A percentile compares a stretch with the other conserved stretches of the same genome.
Conservation (phyloP, 2,329 filamentous ascomycete species). For the Ophiocordyceps polyrhachis-furcata region DNA sequence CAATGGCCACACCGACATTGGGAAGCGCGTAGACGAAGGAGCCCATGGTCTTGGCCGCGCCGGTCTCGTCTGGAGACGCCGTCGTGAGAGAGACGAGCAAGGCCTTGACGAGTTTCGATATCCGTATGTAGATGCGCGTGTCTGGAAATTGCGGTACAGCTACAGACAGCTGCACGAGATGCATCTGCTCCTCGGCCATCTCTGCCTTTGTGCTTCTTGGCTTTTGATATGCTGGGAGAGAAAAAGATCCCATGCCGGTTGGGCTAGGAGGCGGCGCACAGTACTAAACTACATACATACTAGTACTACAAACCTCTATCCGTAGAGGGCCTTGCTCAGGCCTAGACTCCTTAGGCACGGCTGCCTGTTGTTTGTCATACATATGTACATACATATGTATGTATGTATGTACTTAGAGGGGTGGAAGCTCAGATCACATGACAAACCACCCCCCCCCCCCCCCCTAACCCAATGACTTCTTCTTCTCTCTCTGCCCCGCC, state of each 20-base stretch:
- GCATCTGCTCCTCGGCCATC: neutral
- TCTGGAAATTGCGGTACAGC: slow-evolving; percentile 41
- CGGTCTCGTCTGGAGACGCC: slow-evolving; percentile 31
- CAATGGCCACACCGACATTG: slow-evolving; percentile 35
- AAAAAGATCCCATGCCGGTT: too few species aligned
- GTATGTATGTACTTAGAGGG: too few species aligned
- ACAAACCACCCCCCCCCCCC: too few species aligned
- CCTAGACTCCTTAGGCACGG: too few species aligned
- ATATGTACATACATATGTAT: too few species aligned
- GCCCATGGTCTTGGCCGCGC: slow-evolving; percentile 42
- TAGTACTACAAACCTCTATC: too few species aligned
- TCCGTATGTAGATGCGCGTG: slow-evolving; percentile 39
- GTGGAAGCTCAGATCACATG: too few species aligned
- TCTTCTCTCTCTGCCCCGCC: neutral
- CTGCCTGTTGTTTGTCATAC: too few species aligned
- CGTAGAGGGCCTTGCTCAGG: too few species aligned
- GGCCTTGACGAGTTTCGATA: slow-evolving; percentile 38
- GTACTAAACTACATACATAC: too few species aligned
- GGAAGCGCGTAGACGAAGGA: slow-evolving; percentile 91
- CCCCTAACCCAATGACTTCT: too few species aligned
- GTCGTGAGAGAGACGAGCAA: slow-evolving; percentile 45
- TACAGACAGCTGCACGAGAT: slow-evolving; percentile 25
- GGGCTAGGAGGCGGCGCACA: too few species aligned
- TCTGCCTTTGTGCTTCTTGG: neutral
- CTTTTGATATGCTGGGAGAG: neutral